These are phyloP conservation scores for Eucalyptus marginata DNA, from an alignment of 345 rosid species.

Conservation along the genomic window DNA sequence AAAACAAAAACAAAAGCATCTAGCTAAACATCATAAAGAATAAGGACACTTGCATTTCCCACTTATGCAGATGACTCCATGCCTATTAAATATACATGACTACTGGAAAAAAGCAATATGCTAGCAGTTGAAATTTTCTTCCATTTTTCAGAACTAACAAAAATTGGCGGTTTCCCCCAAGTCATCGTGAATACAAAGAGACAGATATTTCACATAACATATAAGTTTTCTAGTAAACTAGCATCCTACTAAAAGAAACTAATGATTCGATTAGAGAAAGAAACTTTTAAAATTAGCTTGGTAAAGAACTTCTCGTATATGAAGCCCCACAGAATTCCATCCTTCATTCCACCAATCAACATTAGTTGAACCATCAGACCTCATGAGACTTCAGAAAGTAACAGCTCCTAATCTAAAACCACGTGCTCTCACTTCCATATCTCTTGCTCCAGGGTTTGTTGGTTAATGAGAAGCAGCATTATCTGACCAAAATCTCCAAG, in stretches of 20 bases:
- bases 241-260: not conserved
- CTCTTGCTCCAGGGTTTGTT: not conserved
- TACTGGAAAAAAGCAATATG: not conserved
- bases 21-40: not conserved
- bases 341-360: not conserved
- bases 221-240: not conserved
- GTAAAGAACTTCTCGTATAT: not conserved
- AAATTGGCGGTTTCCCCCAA: not conserved
- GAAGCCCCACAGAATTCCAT: not conserved
- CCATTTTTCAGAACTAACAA: not conserved
- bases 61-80: not conserved
- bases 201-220: not conserved
- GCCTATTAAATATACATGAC: not conserved
- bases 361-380: not conserved
- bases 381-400: not conserved
- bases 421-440: not conserved
- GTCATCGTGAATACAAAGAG: not conserved
- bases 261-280: not conserved
- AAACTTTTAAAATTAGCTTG: not conserved
- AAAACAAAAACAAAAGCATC: not conserved
- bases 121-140: not conserved
- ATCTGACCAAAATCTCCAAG: not conserved
- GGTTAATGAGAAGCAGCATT: not conserved
- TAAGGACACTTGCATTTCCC: not conserved
- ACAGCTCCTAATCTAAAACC: not conserved